Percentiles rank a stretch among this genome's conserved stretches.
Evolutionary conservation across 805 yeast species (phyloP).

Genomic region (Candida easanensis): DNA sequence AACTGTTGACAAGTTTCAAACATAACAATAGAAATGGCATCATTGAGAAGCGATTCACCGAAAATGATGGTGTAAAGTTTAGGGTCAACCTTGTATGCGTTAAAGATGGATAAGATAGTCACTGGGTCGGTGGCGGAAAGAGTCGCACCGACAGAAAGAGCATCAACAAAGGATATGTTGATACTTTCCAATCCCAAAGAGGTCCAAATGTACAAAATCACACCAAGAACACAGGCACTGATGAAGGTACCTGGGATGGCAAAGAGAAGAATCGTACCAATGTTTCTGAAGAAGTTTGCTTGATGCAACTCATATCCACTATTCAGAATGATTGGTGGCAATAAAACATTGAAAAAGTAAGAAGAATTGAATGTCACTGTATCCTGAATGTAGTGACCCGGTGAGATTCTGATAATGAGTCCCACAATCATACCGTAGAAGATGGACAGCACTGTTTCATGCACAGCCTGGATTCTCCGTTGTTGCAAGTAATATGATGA

Average conservation of each 20-base stretch:
- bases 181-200: constrained; percentile 87
- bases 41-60: constrained; percentile 93
- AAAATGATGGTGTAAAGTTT: constrained; percentile 94
- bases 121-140: constrained; percentile 98
- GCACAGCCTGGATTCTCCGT: constrained; percentile 89
- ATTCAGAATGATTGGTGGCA: constrained; percentile 95
- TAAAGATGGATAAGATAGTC: constrained; percentile 91
- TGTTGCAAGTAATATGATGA: constrained; percentile 91
- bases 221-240: constrained; percentile 88
- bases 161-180: constrained; percentile 90
- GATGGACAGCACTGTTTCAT: constrained; percentile 93
- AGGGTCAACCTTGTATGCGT: constrained; percentile 97
- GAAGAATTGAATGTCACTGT: constrained; percentile 93
- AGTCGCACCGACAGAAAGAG: constrained; percentile 96
- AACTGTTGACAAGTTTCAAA: constrained; percentile 97
- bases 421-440: constrained; percentile 98
- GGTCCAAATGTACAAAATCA: constrained; percentile 85
- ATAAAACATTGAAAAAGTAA: constrained; percentile 86
- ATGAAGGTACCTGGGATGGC: constrained; percentile 97
- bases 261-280: constrained; percentile 85
- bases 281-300: constrained; percentile 89
- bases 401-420: constrained; percentile 79
- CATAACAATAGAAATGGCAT: constrained; percentile 98
- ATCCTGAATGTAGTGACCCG: constrained; percentile 97
- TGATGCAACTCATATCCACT: constrained; percentile 97